Conservation (phyloP, 176 grass and related monocot species). For the Pontederia crassipes region DNA sequence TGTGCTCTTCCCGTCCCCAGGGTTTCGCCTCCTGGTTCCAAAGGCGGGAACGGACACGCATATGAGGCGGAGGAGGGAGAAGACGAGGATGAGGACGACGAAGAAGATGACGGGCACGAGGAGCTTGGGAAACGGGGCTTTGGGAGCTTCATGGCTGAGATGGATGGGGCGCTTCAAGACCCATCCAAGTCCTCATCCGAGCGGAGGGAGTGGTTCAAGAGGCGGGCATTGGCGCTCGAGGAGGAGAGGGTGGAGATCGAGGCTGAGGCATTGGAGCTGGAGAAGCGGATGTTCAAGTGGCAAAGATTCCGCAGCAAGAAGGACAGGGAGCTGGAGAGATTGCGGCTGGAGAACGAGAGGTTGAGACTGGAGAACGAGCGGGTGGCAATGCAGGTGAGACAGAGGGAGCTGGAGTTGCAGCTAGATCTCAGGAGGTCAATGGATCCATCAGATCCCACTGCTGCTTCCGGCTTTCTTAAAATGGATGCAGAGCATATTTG, state of each 20-base stretch:
- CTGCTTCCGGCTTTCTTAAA: too few relatives aligned
- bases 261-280: conserved; percentile 9
- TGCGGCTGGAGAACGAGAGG: conserved; percentile 18
- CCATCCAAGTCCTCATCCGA: conserved; percentile 1
- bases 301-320: conserved; percentile 26
- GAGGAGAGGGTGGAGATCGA: conserved; percentile 20
- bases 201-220: conserved; percentile 17
- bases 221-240: conserved; percentile 3
- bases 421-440: background rate
- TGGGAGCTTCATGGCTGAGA: background rate
- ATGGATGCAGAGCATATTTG: too few relatives aligned
- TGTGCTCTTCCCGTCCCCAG: background rate
- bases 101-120: background rate
- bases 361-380: conserved; percentile 22
- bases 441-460: background rate
- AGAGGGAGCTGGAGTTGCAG: conserved; percentile 16
- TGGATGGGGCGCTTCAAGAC: conserved; percentile 2
- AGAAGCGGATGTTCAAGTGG: conserved; percentile 24
- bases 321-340: conserved; percentile 21
- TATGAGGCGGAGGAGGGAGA: background rate
- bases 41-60: background rate
- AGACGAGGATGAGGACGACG: background rate
- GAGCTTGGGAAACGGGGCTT: background rate
- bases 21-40: background rate
- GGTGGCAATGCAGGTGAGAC: conserved; percentile 12